Conservation (phyloP, 2,329 filamentous ascomycete genomes). For the Ceratocystis lukuohia region DNA sequence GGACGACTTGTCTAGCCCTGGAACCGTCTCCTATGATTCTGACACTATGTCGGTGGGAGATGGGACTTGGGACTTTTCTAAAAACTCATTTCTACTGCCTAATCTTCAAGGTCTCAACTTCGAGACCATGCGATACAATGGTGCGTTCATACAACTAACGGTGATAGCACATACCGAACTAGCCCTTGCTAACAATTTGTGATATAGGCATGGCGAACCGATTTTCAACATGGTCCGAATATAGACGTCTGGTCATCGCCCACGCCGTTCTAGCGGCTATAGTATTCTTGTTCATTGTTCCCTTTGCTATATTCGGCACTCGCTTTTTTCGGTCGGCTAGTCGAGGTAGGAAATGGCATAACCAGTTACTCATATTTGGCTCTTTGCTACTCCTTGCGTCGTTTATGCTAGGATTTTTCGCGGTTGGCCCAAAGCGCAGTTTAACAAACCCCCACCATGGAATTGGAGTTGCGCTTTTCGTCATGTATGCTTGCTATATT, state of each 20-base stretch:
- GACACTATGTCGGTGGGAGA: slow-evolving; percentile 66
- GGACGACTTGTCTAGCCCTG: slow-evolving; percentile 51
- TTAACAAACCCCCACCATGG: slow-evolving; percentile 75
- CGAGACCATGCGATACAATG: slow-evolving; percentile 74
- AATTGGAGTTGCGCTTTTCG: slow-evolving; percentile 68
- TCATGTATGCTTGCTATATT: slow-evolving; percentile 56
- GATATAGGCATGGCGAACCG: slow-evolving; percentile 64
- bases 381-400: slow-evolving; percentile 55
- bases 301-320: slow-evolving; percentile 57
- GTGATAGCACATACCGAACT: not conserved
- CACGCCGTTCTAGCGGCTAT: slow-evolving; percentile 61
- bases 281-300: slow-evolving; percentile 61
- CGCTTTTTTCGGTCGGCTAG: slow-evolving; percentile 56
- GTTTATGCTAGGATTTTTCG: slow-evolving; percentile 63
- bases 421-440: slow-evolving; percentile 58
- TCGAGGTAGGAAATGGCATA: slow-evolving; percentile 53
- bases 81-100: slow-evolving; percentile 65
- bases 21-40: slow-evolving; percentile 59
- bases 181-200: not conserved
- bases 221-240: slow-evolving; percentile 54
- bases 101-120: slow-evolving; percentile 66
- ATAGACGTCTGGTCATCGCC: slow-evolving; percentile 55
- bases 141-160: slow-evolving; percentile 31
- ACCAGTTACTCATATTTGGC: slow-evolving; percentile 59
- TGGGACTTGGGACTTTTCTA: slow-evolving; percentile 68